Conservation (phyloP, 148 eudicot species). For the Fagopyrum tataricum region DNA sequence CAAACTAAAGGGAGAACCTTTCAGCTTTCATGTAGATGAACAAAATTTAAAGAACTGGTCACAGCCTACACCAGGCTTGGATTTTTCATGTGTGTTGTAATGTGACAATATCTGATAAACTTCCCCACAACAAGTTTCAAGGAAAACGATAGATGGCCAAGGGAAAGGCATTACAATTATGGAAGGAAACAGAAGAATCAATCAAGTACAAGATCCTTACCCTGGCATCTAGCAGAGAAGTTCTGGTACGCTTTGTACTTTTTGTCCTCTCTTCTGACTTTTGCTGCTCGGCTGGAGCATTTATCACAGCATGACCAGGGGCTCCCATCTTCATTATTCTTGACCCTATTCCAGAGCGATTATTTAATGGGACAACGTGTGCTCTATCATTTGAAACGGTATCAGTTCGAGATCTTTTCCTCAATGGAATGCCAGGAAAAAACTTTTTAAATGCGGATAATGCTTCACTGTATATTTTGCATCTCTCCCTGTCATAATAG, state of each 20-base stretch:
- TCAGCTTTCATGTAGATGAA: background rate
- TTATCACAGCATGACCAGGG: constrained; percentile 26
- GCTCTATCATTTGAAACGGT: constrained; percentile 35
- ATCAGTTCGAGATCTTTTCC: constrained; percentile 53
- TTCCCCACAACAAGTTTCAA: background rate
- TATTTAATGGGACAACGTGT: constrained; percentile 23
- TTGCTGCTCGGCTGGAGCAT: constrained; percentile 41
- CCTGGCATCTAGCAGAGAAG: constrained; percentile 52
- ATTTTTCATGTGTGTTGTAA: background rate
- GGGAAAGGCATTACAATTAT: background rate
- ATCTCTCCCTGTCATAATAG: constrained; percentile 43
- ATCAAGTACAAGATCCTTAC: constrained; percentile 28
- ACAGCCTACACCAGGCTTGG: background rate
- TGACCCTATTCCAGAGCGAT: constrained; percentile 37
- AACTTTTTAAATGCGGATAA: constrained; percentile 43
- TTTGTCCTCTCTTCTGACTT: constrained; percentile 45
- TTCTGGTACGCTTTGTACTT: constrained; percentile 44
- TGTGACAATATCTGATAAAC: background rate
- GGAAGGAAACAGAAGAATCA: constrained; percentile 1
- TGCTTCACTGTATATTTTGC: constrained; percentile 39
- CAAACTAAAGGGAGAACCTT: background rate
- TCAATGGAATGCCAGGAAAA: constrained; percentile 51
- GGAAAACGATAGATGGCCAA: background rate
- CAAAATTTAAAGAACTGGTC: background rate
- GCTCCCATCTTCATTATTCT: constrained; percentile 38